Base-by-base conservation (phyloP, 1,284 basidiomycete species). In the Moniliella sp. region DNA sequence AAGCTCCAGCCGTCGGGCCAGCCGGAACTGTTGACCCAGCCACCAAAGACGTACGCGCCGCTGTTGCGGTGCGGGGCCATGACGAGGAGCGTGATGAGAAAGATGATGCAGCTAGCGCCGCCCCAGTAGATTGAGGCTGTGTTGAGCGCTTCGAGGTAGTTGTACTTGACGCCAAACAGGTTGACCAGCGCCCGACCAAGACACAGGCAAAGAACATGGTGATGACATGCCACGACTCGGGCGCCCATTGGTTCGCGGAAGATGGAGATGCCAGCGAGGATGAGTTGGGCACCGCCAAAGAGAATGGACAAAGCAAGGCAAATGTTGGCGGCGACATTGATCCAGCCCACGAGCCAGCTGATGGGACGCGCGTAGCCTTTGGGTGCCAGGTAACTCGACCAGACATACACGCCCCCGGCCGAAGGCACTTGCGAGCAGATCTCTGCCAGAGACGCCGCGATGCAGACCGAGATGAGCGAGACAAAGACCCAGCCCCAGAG, bases 321-420 rank as follows among this genome's bases (percentile, higher is more conserved):
- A 61, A 64, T 64, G 42, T 67, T 67, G 23, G 64, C 66, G 4
- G 66, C 64, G 1, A 64, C 47, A 11, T 61, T 62, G 5, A 67
- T 47, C 65, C 65, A 66, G 5, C 66, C 66, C 2, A 64, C 65
- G 27, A 66, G 52, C 46, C 65, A 67, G 17, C 53, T 61, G 7
- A 64, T 44, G 34, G 65, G 44, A 0, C 62, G 53, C 7, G 61
- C 58, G 51, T 64, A 67, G 28, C 59, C 60, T 2, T 56, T 61
- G 7, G 57, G 64, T 0, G 62, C 61, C 3, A 65, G 57, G 48
- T 64, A 63, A 2, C 62, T 62, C 0, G 63, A 49, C 65, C 65
- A 66, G 35, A 65, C 63, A 41, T 66, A 66, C 1, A 66, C 65
- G 21, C 65, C 65, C 1, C 65, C 65, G 0, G 62, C 61, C 2